Conservation (phyloP, 1,284 basidiomycete genomes). For the Cryptococcus sp. region DNA sequence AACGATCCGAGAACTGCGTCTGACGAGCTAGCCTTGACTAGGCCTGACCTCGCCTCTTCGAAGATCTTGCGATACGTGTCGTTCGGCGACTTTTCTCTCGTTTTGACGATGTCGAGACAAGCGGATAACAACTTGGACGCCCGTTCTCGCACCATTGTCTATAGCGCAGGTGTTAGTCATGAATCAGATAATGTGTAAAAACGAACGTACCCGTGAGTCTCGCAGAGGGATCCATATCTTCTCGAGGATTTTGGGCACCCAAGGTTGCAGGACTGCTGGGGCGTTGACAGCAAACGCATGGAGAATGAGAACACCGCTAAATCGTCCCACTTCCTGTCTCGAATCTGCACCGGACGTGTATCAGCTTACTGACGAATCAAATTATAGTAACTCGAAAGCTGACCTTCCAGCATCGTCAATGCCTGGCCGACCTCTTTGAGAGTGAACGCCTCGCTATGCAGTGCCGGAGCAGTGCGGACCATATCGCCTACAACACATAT, state of each 20-base stretch:
- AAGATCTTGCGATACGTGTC: slow-evolving; percentile 74
- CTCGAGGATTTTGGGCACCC: slow-evolving; percentile 82
- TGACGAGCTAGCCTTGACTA: slow-evolving; percentile 75
- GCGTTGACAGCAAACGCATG: slow-evolving; percentile 88
- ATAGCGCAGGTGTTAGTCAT: background rate
- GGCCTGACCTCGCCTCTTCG: slow-evolving; percentile 82
- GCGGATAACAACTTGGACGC: slow-evolving; percentile 87
- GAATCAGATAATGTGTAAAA: background rate
- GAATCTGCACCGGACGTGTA: slow-evolving; percentile 29
- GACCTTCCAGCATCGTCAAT: slow-evolving; percentile 50
- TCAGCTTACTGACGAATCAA: slow-evolving; percentile 6
- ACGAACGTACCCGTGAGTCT: slow-evolving; percentile 68
- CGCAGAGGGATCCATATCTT: slow-evolving; percentile 86
- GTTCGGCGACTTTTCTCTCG: slow-evolving; percentile 49
- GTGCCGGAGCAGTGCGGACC: slow-evolving; percentile 47
- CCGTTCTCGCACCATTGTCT: slow-evolving; percentile 75
- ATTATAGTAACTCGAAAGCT: slow-evolving; percentile 11
- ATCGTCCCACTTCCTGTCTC: slow-evolving; percentile 51
- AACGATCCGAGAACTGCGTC: slow-evolving; percentile 86
- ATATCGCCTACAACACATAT: slow-evolving; percentile 42
- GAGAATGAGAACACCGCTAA: slow-evolving; percentile 65
- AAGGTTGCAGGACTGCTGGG: slow-evolving; percentile 79
- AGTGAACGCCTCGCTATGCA: slow-evolving; percentile 51
- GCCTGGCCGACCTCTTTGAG: slow-evolving; percentile 52
- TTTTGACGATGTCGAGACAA: slow-evolving; percentile 80